Evolutionary conservation across 495 filamentous ascomycete genomes (phyloP), one percentile per base, ranked within the genome.

Genomic region (Entonaema liquescens): DNA sequence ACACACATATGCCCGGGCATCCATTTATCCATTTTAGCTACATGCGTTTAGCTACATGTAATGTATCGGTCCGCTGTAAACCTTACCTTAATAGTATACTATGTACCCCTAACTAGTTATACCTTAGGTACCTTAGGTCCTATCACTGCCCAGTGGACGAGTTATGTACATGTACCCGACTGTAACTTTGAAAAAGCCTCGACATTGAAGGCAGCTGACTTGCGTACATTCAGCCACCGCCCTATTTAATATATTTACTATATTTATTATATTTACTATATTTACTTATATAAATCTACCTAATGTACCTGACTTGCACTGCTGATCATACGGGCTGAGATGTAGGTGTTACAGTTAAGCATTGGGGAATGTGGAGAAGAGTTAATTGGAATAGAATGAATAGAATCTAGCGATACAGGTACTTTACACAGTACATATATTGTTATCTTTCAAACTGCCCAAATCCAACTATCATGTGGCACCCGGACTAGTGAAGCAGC

Each of bases 361-460:
- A 47, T 47, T 47, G 42, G 42, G 23, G 42, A 47, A 23, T 47
- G 42, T 47, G 42, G 42, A 47, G 42, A 47, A 47, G 8, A 47
- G 9, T n/a, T n/a, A 40, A 7, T 31, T 31, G 29, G 29, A 31
- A 31, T n/a, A n/a, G n/a, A n/a, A n/a, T n/a, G n/a, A 33, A 33
- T 33, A 6, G 11, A 33, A 33, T 33, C 31, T 33, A 33, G 31
- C 31, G 11, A 33, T 33, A 33, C 31, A 33, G 6, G 31, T 38
- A 38, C 9, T 38, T 15, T 15, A 38, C 42, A 47, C 42, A 47
- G 42, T 21, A 42, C 15, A 19, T 17, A 19, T 17, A 47, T 47
- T 47, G 19, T 17, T 19, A 12, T 47, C 42, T n/a, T 47, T 21
- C n/a, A 47, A 19, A 47, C 17, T 47, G 4, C 19, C 42, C 42